Evolutionary conservation across 768 basidiomycete species (phyloP).

Genomic region (Boletus edulis): DNA sequence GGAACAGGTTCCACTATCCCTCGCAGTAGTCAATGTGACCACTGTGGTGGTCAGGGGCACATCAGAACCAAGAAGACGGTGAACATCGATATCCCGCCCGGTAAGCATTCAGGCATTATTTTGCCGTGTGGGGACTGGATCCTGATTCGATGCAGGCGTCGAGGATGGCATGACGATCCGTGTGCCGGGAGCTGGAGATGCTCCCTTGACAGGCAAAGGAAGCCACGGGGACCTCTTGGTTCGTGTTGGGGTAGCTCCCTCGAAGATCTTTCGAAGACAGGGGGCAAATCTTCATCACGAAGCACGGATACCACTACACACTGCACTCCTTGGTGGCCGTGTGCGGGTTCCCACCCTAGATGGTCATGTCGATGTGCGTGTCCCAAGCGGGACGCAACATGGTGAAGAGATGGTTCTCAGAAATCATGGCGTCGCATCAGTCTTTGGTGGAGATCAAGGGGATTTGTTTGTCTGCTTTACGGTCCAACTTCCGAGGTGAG

Average conservation of each 20-base stretch:
- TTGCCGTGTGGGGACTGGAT: neutral
- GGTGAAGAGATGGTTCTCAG: slow-evolving; percentile 96
- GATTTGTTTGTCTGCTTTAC: slow-evolving; percentile 89
- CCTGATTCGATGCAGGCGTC: slow-evolving; percentile 53
- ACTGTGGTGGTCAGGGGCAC: slow-evolving; percentile 86
- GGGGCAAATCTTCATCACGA: slow-evolving; percentile 90
- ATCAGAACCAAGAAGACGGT: slow-evolving; percentile 77
- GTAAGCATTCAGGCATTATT: slow-evolving; percentile 42
- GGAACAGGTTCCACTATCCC: slow-evolving; percentile 83
- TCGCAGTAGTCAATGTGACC: slow-evolving; percentile 69
- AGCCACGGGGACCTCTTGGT: slow-evolving; percentile 82
- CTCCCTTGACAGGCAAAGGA: slow-evolving; percentile 77
- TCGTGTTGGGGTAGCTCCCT: slow-evolving; percentile 78
- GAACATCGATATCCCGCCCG: slow-evolving; percentile 82
- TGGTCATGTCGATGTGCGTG: slow-evolving; percentile 91
- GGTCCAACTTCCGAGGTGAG: slow-evolving; percentile 87
- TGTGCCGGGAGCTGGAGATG: slow-evolving; percentile 79
- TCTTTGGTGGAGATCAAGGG: slow-evolving; percentile 61
- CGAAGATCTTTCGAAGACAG: slow-evolving; percentile 85
- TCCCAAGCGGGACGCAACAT: slow-evolving; percentile 91
- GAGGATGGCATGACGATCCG: slow-evolving; percentile 94
- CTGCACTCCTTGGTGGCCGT: slow-evolving; percentile 89
- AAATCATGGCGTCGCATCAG: slow-evolving; percentile 73
- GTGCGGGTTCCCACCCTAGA: slow-evolving; percentile 93
- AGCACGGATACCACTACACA: slow-evolving; percentile 86